These are phyloP conservation scores for Trametes gibbosa DNA, from an alignment of 768 basidiomycete species.

Conservation along the genomic window DNA sequence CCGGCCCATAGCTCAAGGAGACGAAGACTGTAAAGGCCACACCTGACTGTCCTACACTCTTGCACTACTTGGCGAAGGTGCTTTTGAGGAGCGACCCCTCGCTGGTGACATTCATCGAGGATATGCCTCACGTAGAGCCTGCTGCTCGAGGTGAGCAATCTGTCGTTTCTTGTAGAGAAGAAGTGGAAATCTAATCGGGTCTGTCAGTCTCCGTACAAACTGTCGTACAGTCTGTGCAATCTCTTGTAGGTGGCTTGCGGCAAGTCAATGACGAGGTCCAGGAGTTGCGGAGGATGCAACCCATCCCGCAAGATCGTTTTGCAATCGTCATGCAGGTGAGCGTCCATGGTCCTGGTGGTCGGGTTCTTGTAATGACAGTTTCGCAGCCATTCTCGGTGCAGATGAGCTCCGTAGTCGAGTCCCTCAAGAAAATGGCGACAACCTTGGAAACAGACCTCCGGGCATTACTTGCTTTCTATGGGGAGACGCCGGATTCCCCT, in stretches of 20 bases:
- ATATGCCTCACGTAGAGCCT: slow-evolving; percentile 76
- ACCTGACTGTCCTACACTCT: slow-evolving; percentile 77
- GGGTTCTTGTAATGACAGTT: not conserved
- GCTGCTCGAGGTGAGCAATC: slow-evolving; percentile 59
- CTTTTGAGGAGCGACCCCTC: slow-evolving; percentile 65
- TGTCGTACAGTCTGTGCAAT: slow-evolving; percentile 55
- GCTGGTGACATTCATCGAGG: slow-evolving; percentile 71
- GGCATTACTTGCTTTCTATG: slow-evolving; percentile 67
- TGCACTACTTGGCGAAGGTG: slow-evolving; percentile 84
- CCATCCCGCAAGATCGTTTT: slow-evolving; percentile 54
- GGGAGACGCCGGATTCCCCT: slow-evolving; percentile 63
- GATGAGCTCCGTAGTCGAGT: slow-evolving; percentile 54
- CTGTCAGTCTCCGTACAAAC: slow-evolving; percentile 70
- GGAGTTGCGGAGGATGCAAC: slow-evolving; percentile 33
- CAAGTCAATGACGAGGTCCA: slow-evolving; percentile 59
- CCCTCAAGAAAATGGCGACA: slow-evolving; percentile 57
- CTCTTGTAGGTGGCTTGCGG: slow-evolving; percentile 53
- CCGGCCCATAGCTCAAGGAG: slow-evolving; percentile 62
- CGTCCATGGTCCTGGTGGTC: not conserved
- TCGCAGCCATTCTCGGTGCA: slow-evolving; percentile 37
- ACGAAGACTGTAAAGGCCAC: slow-evolving; percentile 72
- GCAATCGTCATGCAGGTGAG: slow-evolving; percentile 66
- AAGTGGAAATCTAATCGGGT: not conserved
- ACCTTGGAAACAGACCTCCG: slow-evolving; percentile 60
- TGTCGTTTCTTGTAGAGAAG: not conserved